Base-by-base conservation (phyloP, 805 yeast species). In the Candida orba region DNA sequence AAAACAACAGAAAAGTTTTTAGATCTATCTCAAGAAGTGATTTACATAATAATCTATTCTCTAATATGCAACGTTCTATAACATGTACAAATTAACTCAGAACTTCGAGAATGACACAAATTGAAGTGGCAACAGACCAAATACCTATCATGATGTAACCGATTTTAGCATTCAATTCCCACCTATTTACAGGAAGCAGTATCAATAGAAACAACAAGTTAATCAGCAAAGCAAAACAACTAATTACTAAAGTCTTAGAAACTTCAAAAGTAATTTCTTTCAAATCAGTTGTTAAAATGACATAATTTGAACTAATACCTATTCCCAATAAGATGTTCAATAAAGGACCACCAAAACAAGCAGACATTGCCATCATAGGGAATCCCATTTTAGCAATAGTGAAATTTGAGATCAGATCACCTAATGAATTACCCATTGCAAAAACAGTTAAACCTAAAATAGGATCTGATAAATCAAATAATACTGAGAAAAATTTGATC, bases 261-360 rank as follows among this genome's bases (percentile, higher is more conserved):
- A 73, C 61, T 14, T 62, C 53, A 49, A 74, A 68, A 3, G 54
- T 52, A 31, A 74, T 57, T 2, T 29, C 23, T 8, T 46, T 37
- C 2, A 18, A 27, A 1, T 50, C 58, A 12, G 22, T 39, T 8
- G 31, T 15, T 10, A 58, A 52, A 12, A 67, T 62, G 9, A 73
- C 66, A 6, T 78, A 52, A 27, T 85, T 50, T 0, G 89, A 85
- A 51, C 84, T 80, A 4, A 81, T 59, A 0, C 97, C 96, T 47
- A 91, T 66, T 0, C 97, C 95, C 23, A 90, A 67, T 13, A 91
- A 65, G 37, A 84, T 67, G 41, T 89, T 84, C 41, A 91, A 62
- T 48, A 91, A 65, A 0, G 98, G 98, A 2, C 97, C 93, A 1
- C 97, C 98, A 62, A 90, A 85, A 56, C 98, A 90, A 0, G 97